A percentile compares a stretch with the other conserved stretches of the same genome.
phyloP scores from a whole-genome alignment of 495 filamentous ascomycete genomes.

The Chlorociboria aeruginascens region DNA sequence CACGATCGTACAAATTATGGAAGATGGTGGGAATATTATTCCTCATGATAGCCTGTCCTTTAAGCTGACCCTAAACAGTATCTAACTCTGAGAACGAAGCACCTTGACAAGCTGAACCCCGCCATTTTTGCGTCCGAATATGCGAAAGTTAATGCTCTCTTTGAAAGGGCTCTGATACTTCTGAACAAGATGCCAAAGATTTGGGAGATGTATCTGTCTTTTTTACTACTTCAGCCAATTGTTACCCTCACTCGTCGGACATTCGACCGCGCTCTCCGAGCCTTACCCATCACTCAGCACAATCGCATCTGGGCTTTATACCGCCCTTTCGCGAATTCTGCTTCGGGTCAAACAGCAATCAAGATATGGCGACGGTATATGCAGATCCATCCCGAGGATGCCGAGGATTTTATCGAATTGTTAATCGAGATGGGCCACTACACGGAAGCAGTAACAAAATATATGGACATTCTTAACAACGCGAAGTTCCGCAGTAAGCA shows the following conservation, averaged over 20 bases:
- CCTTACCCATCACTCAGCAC: conserved; percentile 93
- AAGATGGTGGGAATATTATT: conserved; percentile 57
- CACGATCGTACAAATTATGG: conserved; percentile 96
- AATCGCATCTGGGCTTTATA: conserved; percentile 95
- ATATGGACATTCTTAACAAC: conserved; percentile 91
- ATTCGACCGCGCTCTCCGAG: conserved; percentile 89
- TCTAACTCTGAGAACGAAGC: conserved; percentile 71
- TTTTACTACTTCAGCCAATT: conserved; percentile 80
- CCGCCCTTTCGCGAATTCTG: conserved; percentile 84
- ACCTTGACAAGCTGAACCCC: conserved; percentile 74
- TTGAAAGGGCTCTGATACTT: conserved; percentile 85
- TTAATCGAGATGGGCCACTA: conserved; percentile 73
- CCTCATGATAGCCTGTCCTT: background rate
- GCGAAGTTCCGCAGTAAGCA: conserved; percentile 84
- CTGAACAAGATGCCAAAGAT: conserved; percentile 98
- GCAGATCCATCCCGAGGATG: conserved; percentile 94
- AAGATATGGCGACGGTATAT: conserved; percentile 94
- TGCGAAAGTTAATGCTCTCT: conserved; percentile 87
- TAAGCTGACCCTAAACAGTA: conserved; percentile 42
- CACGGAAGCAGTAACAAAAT: conserved; percentile 85
- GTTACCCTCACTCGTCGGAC: conserved; percentile 82
- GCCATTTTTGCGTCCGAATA: conserved; percentile 72
- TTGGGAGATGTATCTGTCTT: conserved; percentile 96
- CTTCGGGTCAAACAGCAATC: conserved; percentile 80
- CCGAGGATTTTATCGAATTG: conserved; percentile 87